Percentiles rank a stretch among this genome's conserved stretches.
Conservation (phyloP, 371 early-diverging fungal species). For the Nosema granulosis region DNA sequence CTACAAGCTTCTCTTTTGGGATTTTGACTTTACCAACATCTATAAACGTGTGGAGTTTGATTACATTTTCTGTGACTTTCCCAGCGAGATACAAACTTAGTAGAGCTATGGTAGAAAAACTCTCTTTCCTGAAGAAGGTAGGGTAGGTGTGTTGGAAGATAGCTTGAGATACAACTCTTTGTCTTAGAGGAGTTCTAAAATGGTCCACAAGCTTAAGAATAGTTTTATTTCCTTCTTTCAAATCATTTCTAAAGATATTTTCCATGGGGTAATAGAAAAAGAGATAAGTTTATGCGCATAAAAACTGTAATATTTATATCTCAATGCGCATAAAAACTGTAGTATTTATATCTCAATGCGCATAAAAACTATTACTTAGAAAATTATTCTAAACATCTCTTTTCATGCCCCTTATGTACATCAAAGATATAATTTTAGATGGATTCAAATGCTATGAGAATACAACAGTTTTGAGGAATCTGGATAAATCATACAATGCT, state of each 20-base stretch:
- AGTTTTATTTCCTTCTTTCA: conserved; percentile 47
- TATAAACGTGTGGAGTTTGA: conserved; percentile 28
- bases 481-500: conserved; percentile 76
- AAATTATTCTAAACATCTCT: conserved; percentile 19
- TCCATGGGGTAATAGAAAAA: conserved; percentile 23
- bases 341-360: background rate
- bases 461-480: conserved; percentile 47
- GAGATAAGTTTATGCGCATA: background rate
- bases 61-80: conserved; percentile 36
- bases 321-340: background rate
- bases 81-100: conserved; percentile 36
- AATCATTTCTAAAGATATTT: conserved; percentile 40
- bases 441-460: conserved; percentile 66
- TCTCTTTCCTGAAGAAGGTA: conserved; percentile 39
- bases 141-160: conserved; percentile 47
- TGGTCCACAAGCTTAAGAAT: conserved; percentile 4
- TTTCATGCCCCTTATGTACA: conserved; percentile 53
- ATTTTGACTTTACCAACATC: background rate
- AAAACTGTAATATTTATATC: background rate
- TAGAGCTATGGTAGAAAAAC: conserved; percentile 28
- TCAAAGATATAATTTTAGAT: conserved; percentile 62
- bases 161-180: conserved; percentile 30
- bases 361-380: too few relatives aligned
- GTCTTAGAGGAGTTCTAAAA: conserved; percentile 28
- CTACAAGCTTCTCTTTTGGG: conserved; percentile 4